These are phyloP conservation scores for Aspergillus nomiae DNA, from an alignment of 2,329 filamentous ascomycete species.

Conservation along the genomic window DNA sequence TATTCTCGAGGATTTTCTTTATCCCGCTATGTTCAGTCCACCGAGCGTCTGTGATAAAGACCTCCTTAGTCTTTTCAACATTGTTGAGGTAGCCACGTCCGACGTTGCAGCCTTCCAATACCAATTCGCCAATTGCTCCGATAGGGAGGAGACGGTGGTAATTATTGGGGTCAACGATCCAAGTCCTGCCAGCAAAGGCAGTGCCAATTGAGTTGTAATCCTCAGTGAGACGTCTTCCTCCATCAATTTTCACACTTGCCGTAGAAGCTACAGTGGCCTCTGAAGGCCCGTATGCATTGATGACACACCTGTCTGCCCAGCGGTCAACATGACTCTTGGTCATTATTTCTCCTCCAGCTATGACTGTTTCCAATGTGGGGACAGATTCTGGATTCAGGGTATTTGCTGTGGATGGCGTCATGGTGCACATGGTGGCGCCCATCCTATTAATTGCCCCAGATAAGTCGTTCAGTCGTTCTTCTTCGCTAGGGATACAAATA, in stretches of 20 bases:
- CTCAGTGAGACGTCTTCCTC: slow-evolving; percentile 31
- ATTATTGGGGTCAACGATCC: slow-evolving; percentile 43
- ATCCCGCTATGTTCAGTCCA: slow-evolving; percentile 31
- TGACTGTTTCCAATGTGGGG: slow-evolving; percentile 46
- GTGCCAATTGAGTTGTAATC: slow-evolving; percentile 39
- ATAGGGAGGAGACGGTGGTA: slow-evolving; percentile 43
- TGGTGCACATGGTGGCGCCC: slow-evolving; percentile 55
- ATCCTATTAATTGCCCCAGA: slow-evolving; percentile 53
- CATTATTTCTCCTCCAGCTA: slow-evolving; percentile 50
- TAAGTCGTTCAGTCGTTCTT: slow-evolving; percentile 54
- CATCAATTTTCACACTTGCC: slow-evolving; percentile 33
- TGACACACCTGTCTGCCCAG: slow-evolving; percentile 47
- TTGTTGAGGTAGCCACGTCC: slow-evolving; percentile 48
- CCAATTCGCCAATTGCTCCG: slow-evolving; percentile 51
- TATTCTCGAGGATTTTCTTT: slow-evolving; percentile 23
- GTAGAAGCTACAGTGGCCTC: slow-evolving; percentile 43
- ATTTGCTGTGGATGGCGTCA: slow-evolving; percentile 62
- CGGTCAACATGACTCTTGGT: slow-evolving; percentile 44
- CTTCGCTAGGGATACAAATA: slow-evolving; percentile 58
- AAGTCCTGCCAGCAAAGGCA: slow-evolving; percentile 36
- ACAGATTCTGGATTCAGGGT: slow-evolving; percentile 48
- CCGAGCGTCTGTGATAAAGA: slow-evolving; percentile 36
- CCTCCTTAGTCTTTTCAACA: slow-evolving; percentile 34
- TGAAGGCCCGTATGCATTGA: slow-evolving; percentile 48
- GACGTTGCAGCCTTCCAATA: slow-evolving; percentile 50